Evolutionary conservation across 1,139 yeast species (phyloP), one percentile per base, ranked within the genome.

Genomic region (Saccharomyces hybrid): DNA sequence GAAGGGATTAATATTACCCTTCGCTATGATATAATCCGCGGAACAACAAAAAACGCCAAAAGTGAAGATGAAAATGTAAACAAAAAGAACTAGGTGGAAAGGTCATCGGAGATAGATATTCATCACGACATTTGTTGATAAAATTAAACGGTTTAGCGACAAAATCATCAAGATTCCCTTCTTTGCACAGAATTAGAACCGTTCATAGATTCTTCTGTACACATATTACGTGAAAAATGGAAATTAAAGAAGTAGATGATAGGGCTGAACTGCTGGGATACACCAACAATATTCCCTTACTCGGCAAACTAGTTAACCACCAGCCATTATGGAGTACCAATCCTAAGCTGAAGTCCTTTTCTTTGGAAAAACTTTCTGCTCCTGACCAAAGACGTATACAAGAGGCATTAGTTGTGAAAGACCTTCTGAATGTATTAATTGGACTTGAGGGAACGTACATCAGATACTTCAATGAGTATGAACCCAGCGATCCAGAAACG

Each of bases 381-480:
- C 54, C 60, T 2, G 73, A 73, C 47, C 78, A 78, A 29, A 71
- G 75, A 24, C 68, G 78, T 53, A 72, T 78, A 2, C 96, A 89
- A 66, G 96, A 89, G 65, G 84, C 86, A 0, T 74, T 85, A 19
- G 78, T 91, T 1, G 76, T 87, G 31, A 78, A 81, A 57, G 99
- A 93, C 67, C 68, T 90, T 12, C 64, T 89, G 21, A 80, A 78
- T 62, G 83, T 87, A 1, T 70, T 93, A 27, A 63, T 84, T 52
- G 98, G 98, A 0, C 73, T 81, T 48, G 96, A 90, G 67, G 97
- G 98, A 0, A 76, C 77, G 38, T 89, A 86, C 62, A 81, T 93
- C 28, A 75, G 91, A 49, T 88, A 80, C 65, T 78, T 84, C 48
- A 87, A 82, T 52, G 75, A 76, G 29, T 88, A 80, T 63, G 81